These are phyloP conservation scores for Sisymbrium irio DNA, from an alignment of 345 rosid genomes.

Conservation along the genomic window DNA sequence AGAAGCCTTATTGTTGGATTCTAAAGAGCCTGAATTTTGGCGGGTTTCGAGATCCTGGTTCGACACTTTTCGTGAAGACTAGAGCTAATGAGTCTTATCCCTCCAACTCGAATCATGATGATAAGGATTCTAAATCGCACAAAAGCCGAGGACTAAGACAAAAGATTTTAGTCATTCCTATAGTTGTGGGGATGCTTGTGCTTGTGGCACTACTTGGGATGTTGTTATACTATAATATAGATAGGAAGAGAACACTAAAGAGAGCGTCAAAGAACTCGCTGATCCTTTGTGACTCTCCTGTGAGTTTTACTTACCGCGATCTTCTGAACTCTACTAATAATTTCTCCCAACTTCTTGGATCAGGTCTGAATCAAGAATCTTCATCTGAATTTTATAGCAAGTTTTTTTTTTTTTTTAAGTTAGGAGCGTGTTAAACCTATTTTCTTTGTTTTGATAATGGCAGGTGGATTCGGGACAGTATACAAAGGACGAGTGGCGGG, in stretches of 20 bases:
- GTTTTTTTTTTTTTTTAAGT: not conserved
- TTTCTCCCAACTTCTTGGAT: slow-evolving; percentile 75
- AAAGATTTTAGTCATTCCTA: slow-evolving; percentile 61
- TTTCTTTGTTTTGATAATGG: not conserved
- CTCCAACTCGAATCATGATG: slow-evolving; percentile 13
- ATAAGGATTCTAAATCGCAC: slow-evolving; percentile 5
- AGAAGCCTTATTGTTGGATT: slow-evolving; percentile 89
- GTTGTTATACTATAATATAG: slow-evolving; percentile 61
- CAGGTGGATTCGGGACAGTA: slow-evolving; percentile 84
- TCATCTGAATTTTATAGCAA: not conserved
- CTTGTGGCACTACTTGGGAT: slow-evolving; percentile 63
- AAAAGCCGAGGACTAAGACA: slow-evolving; percentile 24
- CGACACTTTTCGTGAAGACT: slow-evolving; percentile 73
- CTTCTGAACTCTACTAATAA: slow-evolving; percentile 61
- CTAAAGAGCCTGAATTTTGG: slow-evolving; percentile 70
- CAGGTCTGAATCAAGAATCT: slow-evolving; percentile 46
- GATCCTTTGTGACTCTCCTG: slow-evolving; percentile 62
- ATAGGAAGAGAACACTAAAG: slow-evolving; percentile 50
- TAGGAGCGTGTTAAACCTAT: not conserved
- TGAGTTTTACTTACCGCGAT: slow-evolving; percentile 66
- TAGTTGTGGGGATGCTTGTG: slow-evolving; percentile 56
- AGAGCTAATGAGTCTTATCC: slow-evolving; percentile 43
- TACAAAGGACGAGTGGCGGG: slow-evolving; percentile 58
- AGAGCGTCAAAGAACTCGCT: slow-evolving; percentile 51
- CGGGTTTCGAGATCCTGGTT: slow-evolving; percentile 71